phyloP scores from a whole-genome alignment of 345 rosid species.

The Salix suchowensis region DNA sequence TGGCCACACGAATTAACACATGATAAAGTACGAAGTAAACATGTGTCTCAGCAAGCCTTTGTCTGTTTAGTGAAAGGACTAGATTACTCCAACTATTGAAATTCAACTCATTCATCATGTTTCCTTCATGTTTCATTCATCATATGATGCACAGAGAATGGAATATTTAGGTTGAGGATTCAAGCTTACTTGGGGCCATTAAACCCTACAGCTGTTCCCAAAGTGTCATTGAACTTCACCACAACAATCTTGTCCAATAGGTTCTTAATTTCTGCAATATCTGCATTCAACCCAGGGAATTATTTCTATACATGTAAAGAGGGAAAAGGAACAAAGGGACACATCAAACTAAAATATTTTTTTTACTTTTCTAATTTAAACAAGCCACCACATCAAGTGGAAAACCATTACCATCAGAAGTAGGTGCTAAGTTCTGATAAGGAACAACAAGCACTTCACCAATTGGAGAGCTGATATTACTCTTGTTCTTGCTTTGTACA shows the following conservation, averaged over 20 bases:
- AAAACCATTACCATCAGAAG: conserved; percentile 33
- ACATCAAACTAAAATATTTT: neutral
- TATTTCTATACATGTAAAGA: neutral
- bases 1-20: neutral
- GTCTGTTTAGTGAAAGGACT: no score
- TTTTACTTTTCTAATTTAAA: neutral
- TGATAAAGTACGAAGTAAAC: no score
- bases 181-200: conserved; percentile 47
- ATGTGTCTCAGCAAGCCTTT: no score
- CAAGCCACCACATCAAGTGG: neutral
- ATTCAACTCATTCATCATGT: no score
- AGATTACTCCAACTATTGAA: no score
- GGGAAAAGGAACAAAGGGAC: neutral
- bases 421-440: conserved; percentile 30
- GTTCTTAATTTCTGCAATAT: conserved; percentile 35
- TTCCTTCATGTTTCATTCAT: no score
- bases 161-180: neutral
- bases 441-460: conserved; percentile 44
- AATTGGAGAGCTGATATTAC: conserved; percentile 14
- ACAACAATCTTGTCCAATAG: conserved; percentile 53
- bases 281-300: conserved; percentile 15
- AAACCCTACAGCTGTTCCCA: conserved; percentile 41
- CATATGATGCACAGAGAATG: neutral
- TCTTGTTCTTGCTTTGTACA: conserved; percentile 19
- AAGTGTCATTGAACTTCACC: conserved; percentile 38